Base-by-base conservation (phyloP, 495 filamentous ascomycete genomes). In the Parathielavia hyrcaniae region DNA sequence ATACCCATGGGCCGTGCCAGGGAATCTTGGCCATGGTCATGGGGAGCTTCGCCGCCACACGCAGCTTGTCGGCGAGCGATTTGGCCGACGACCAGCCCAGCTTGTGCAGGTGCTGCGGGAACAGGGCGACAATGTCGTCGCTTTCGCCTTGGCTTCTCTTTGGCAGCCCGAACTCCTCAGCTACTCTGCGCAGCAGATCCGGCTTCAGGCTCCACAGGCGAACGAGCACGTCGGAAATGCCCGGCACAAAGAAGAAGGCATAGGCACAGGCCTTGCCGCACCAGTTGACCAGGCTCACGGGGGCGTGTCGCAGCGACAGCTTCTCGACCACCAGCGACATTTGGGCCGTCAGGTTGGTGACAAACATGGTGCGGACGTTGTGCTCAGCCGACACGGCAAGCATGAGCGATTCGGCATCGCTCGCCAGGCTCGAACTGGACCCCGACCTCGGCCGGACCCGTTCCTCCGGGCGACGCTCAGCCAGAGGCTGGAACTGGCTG, bases 201-300 rank as follows among this genome's bases (percentile, higher is more conserved):
- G 82, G 69, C 22, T 83, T 81, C 34, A 87, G 76, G 41, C 83
- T 82, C 93, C 92, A 96, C 23, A 97, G 72, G 26, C 90, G 81
- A 30, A 95, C 83, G 52, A 97, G 77, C 40, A 92, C 82, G 64
- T 97, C 91, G 39, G 90, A 87, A 55, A 96, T 81, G 17, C 90
- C 90, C 0, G 91, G 87, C 40, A 90, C 93, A 69, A 96, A 97
- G 67, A 93, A 95, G 72, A 96, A 98, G 36, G 93, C 93, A 71
- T 96, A 97, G 10, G 93, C 93, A 63, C 85, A 88, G 16, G 90
- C 89, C 71, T 95, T 97, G 51, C 92, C 93, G 66, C 90, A 93
- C 73, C 96, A 98, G 35, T 86, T 84, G 47, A 97, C 91, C 58
- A 97, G 71, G 66, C 89, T 95, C 39, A 89, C 83, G n/a, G 93